A percentile compares a stretch with the other conserved stretches of the same genome.
These are phyloP conservation scores for Diaporthe longicolla DNA, from an alignment of 2,329 filamentous ascomycete species.

Conservation along the genomic window DNA sequence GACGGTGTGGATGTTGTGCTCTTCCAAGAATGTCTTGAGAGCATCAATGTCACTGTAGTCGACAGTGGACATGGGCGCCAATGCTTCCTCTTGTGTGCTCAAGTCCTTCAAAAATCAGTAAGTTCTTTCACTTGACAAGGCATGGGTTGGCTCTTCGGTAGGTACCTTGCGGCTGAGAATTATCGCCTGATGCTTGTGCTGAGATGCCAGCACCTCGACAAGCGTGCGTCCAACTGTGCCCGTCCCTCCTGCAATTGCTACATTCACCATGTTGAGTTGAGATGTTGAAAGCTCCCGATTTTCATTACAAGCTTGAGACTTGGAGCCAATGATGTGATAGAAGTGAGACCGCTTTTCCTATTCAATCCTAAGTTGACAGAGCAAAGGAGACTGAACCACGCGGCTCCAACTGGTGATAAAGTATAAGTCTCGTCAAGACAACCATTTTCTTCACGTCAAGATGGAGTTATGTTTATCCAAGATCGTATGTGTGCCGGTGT, in stretches of 20 bases:
- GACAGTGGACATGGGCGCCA: neutral
- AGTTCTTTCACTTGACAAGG: no score
- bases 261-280: neutral
- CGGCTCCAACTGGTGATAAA: no score
- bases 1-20: conserved; percentile 1
- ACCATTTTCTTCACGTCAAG: neutral
- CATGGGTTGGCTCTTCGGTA: neutral
- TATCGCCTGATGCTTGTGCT: conserved; percentile 1
- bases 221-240: conserved; percentile 7
- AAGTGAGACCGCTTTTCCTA: neutral
- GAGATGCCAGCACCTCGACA: neutral
- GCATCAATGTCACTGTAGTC: neutral
- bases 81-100: neutral
- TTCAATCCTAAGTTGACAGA: neutral
- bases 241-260: conserved; percentile 9
- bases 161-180: conserved; percentile 4
- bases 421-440: neutral
- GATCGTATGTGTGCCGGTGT: neutral
- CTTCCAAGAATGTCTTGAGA: neutral
- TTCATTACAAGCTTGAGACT: neutral
- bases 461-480: neutral
- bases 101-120: neutral
- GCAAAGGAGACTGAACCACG: neutral
- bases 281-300: no score
- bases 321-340: no score